These are phyloP conservation scores for Fusarium dlaminii DNA, from an alignment of 2,329 filamentous ascomycete species.

Conservation along the genomic window DNA sequence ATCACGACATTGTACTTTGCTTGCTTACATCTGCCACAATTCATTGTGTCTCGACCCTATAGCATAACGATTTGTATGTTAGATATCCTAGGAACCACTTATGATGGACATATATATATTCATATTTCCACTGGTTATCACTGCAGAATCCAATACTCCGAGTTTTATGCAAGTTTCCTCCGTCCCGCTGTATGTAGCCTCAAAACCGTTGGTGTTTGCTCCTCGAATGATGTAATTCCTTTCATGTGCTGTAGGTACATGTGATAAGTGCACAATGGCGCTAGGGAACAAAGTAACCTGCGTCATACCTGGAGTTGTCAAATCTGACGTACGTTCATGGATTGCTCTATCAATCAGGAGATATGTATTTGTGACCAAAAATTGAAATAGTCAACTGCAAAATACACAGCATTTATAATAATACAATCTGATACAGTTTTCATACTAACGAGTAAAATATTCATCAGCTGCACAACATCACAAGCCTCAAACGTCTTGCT, in stretches of 20 bases:
- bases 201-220: not conserved
- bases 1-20: not conserved
- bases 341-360: not conserved
- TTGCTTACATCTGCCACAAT: not conserved
- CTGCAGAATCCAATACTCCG: not conserved
- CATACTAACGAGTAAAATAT: conserved; percentile 9
- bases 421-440: not conserved
- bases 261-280: conserved; percentile 11
- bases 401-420: conserved; percentile 4
- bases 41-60: not conserved
- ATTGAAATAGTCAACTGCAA: not conserved
- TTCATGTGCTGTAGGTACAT: conserved; percentile 21
- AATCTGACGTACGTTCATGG: not conserved
- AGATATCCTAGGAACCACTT: not conserved
- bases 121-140: not conserved
- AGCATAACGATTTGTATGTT: not conserved
- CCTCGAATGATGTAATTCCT: conserved; percentile 36
- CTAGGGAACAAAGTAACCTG: conserved; percentile 13
- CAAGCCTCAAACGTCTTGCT: conserved; percentile 15
- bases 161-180: not conserved
- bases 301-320: conserved; percentile 20
- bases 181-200: not conserved
- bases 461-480: conserved; percentile 38
- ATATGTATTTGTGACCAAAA: not conserved
- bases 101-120: not conserved